Base-by-base conservation (phyloP, 352 stramenopile genomes). In the Globisporangium nunn region DNA sequence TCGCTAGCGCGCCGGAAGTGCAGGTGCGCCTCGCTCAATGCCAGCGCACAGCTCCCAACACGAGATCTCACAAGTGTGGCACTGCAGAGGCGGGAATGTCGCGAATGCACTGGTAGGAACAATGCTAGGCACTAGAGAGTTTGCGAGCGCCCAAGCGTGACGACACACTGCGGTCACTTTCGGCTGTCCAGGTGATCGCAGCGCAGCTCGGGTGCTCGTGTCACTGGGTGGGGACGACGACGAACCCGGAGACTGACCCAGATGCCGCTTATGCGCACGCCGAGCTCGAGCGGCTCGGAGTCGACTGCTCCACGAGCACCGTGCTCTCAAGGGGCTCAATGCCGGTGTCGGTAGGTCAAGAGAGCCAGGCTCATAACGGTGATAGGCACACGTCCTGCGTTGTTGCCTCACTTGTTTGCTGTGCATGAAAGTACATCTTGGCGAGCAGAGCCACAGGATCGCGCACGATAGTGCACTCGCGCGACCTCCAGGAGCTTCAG, bases 391-490 rank as follows among this genome's bases (percentile, higher is more conserved):
- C 23, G 23, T 23, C 23, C 23, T 23, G 23, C 23, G 23, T 23
- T 23, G 23, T 23, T 23, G 23, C 23, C 23, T 23, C 23, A 23
- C 23, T 23, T 0, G 23, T 23, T 8, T 43, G 29, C 14, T 31
- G 58, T 39, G 35, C 30, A 35, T 49, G 41, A 0, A 23, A 91
- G 81, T 89, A 85, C 55, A 89, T 91, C 56, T 17, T 91, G 46
- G 60, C 70, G n/a, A 89, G 77, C 66, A 67, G 66, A 54, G 61
- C 59, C n/a, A 87, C 75, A 1, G 81, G 79, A 0, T 83, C 75
- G 6, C 71, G 81, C 6, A 91, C 78, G 17, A 88, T 91, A 55
- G 67, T 91, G 18, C 81, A 91, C 62, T 80, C 71, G 18, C 73
- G 75, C 1, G 69, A 75, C 17, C 71, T 88, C 4, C 68, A 73